Base-by-base conservation (phyloP, 148 eudicot species). In the Camellia lanceoleosa region DNA sequence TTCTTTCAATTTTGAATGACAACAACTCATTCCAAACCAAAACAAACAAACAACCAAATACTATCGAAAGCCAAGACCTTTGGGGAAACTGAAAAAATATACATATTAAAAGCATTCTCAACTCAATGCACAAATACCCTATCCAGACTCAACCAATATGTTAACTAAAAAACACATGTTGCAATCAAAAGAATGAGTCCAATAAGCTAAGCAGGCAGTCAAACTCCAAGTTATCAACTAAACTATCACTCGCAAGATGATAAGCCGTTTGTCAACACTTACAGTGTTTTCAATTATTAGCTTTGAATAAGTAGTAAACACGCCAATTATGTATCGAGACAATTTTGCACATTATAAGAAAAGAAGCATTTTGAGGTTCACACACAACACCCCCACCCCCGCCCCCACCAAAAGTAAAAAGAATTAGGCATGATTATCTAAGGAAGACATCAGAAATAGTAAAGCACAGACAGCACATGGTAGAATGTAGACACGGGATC, bases 401-500 rank as follows among this genome's bases (percentile, higher is more conserved):
- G 12, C 71, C 47, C 41, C 18, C 71, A 54, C 43, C 5, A 67
- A 67, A 67, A 67, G 30, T 8, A 30, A 67, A 67, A 13, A 30
- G 38, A 47, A 5, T 3, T 14, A 16, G 4, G n/a, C 16, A 44
- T 11, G 6, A 68, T 10, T 44, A 42, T 41, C 46, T 42, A 68
- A 68, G 18, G 7, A 60, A 18, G 20, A 60, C 3, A 15, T 60
- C 5, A 8, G 41, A 3, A 30, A 11, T 16, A 13, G 13, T 38
- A 30, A 62, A 62, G 10, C 2, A 64, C 20, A 64, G 7, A 7
- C 13, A 55, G 5, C 6, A 44, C 54, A 79, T 60, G 60, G 44
- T 11, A 80, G 20, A 19, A 67, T 23, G 44, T 42, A 54, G 23
- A 67, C 42, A 78, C 13, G 23, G 64, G 66, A 80, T 38, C 49